phyloP scores from a whole-genome alignment of 345 rosid genomes.

The Brassica carinata region DNA sequence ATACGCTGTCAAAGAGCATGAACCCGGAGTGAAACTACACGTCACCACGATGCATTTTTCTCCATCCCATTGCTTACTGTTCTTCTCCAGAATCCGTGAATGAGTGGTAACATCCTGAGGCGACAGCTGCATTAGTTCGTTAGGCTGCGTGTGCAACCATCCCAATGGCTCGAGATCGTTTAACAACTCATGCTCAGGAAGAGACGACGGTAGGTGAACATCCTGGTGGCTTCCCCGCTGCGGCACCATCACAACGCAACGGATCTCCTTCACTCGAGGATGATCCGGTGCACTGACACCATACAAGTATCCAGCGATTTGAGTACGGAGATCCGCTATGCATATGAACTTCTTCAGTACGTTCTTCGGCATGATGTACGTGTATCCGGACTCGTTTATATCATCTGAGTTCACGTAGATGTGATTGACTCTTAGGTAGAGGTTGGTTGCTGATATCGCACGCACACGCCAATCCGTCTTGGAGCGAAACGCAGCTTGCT shows the following conservation, averaged over 20 bases:
- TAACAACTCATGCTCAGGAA: conserved; percentile 91
- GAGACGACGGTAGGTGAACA: conserved; percentile 81
- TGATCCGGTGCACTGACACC: conserved; percentile 96
- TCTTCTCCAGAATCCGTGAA: conserved; percentile 84
- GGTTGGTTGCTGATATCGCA: conserved; percentile 98
- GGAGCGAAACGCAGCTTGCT: conserved; percentile 87
- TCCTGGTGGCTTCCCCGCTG: conserved; percentile 89
- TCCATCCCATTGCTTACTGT: conserved; percentile 92
- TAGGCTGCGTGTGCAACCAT: conserved; percentile 99
- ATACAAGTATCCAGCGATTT: conserved; percentile 88
- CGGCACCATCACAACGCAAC: conserved; percentile 87
- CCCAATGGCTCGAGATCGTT: conserved; percentile 96
- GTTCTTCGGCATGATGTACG: conserved; percentile 97
- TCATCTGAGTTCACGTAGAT: conserved; percentile 93
- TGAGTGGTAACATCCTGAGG: conserved; percentile 94
- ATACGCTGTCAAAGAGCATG: conserved; percentile 92
- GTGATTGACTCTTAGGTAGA: conserved; percentile 89
- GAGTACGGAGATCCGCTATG: conserved; percentile 89
- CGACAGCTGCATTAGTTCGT: conserved; percentile 93
- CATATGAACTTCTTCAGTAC: conserved; percentile 94
- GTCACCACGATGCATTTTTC: conserved; percentile 94
- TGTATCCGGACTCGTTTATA: conserved; percentile 92
- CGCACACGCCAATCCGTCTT: conserved; percentile 99
- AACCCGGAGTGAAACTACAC: conserved; percentile 98
- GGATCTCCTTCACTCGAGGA: conserved; percentile 95